Conservation (phyloP, 176 grass and related monocot genomes). For the Lolium multiflorum region DNA sequence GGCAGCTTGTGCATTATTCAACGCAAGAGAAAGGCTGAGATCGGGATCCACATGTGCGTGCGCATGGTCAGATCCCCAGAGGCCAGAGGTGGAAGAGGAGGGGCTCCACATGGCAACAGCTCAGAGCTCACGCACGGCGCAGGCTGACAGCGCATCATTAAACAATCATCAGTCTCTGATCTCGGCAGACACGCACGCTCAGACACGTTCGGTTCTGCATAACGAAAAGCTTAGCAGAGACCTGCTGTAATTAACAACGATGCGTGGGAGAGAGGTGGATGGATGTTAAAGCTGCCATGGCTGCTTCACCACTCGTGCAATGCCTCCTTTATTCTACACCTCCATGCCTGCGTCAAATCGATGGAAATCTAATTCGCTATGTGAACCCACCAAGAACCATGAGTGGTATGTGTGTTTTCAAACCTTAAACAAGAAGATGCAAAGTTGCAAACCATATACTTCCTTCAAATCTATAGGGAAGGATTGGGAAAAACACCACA, state of each 20-base stretch:
- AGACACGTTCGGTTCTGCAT: slow-evolving; percentile 5
- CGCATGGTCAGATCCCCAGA: slow-evolving; percentile 16
- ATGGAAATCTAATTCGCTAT: too few species aligned
- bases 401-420: too few species aligned
- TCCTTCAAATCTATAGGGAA: too few species aligned
- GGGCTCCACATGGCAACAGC: slow-evolving; percentile 55
- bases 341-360: too few species aligned
- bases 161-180: slow-evolving; percentile 17
- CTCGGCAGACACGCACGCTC: slow-evolving; percentile 3
- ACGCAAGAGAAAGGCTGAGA: slow-evolving; percentile 5
- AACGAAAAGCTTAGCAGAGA: slow-evolving; percentile 15
- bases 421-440: too few species aligned
- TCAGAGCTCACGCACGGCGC: slow-evolving; percentile 33
- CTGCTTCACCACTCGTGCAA: too few species aligned
- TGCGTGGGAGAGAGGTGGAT: not conserved
- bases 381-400: too few species aligned
- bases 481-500: too few species aligned
- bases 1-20: slow-evolving; percentile 13
- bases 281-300: too few species aligned
- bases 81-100: not conserved
- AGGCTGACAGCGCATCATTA: slow-evolving; percentile 38
- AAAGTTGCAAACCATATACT: too few species aligned
- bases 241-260: not conserved
- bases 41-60: slow-evolving; percentile 22
- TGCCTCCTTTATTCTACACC: too few species aligned